phyloP scores from a whole-genome alignment of 805 yeast species.

The Zygotorulaspora florentina region DNA sequence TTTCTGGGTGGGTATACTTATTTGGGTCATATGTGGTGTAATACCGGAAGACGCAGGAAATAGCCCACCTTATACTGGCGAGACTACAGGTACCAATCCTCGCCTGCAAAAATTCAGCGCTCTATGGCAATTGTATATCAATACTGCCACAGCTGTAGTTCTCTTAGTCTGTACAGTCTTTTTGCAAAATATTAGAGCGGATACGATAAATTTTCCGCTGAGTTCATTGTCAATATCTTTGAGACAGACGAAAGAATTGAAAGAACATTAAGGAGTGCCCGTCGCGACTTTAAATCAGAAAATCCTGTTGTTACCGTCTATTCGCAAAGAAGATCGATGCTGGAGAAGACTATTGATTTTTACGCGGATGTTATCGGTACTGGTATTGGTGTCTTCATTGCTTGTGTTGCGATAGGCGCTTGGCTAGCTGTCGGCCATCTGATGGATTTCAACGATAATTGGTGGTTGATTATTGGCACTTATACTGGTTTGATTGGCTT shows the following conservation, averaged over 20 bases:
- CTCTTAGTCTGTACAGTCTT: slow-evolving; percentile 36
- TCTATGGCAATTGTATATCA: slow-evolving; percentile 41
- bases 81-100: slow-evolving; percentile 24
- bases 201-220: slow-evolving; percentile 33
- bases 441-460: slow-evolving; percentile 38
- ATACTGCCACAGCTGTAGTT: slow-evolving; percentile 41
- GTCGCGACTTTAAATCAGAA: slow-evolving; percentile 21
- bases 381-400: slow-evolving; percentile 38
- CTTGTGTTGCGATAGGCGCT: slow-evolving; percentile 32
- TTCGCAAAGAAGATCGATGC: slow-evolving; percentile 16
- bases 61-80: slow-evolving; percentile 27
- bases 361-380: slow-evolving; percentile 44
- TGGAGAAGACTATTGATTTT: slow-evolving; percentile 31
- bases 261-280: slow-evolving; percentile 17
- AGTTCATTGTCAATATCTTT: slow-evolving; percentile 19
- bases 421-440: slow-evolving; percentile 40
- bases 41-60: slow-evolving; percentile 28
- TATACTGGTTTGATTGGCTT: slow-evolving; percentile 44
- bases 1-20: slow-evolving; percentile 38
- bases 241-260: slow-evolving; percentile 34
- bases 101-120: slow-evolving; percentile 29
- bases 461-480: slow-evolving; percentile 48
- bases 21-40: slow-evolving; percentile 40
- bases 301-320: slow-evolving; percentile 26
- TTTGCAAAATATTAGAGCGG: slow-evolving; percentile 40